Base-by-base conservation (phyloP, 306 rosid species). In the Quercus suber region DNA sequence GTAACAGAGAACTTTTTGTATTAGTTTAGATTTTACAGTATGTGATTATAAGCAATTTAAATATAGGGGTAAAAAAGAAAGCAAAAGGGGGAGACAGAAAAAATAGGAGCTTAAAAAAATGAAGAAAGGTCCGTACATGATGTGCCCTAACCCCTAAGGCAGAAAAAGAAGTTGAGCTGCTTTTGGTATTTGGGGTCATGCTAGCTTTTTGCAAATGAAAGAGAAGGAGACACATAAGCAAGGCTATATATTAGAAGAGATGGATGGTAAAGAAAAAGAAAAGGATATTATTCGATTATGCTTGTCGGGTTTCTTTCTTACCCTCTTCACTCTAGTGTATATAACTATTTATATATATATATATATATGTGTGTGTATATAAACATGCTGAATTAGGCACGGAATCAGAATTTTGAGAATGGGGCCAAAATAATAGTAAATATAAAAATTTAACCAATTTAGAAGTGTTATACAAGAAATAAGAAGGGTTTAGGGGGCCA, bases 211-310 rank as follows among this genome's bases (percentile, higher is more conserved):
- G 79, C 78, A 71, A 60, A 63, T 53, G 76, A 60, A 80, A 70
- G 80, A 64, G 73, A 60, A 14, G 65, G 45, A 77, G 31, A 57
- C 77, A 76, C 56, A 74, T 49, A 13, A 13, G 76, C 56, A 55
- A 31, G 17, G 55, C 63, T 25, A 52, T 84, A 55, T 79, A 64
- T 63, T 67, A 72, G 19, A 17, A 35, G 43, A 25, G 51, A 80
- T 23, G 4, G 45, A 19, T 45, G 43, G 65, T 1, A 49, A 60
- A 84, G 83, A 76, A 82, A 80, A 58, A 84, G 81, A 79, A 78
- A 77, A 65, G 73, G 89, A 83, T 88, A 83, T 80, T 79, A 75
- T 83, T 83, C 76, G 81, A 86, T 82, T 84, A 67, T 82, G 86
- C 75, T 73, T 87, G 89, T 85, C 89, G 75, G 87, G 27, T 43